phyloP scores from a whole-genome alignment of 768 basidiomycete species.

The Chalciporus piperatus region DNA sequence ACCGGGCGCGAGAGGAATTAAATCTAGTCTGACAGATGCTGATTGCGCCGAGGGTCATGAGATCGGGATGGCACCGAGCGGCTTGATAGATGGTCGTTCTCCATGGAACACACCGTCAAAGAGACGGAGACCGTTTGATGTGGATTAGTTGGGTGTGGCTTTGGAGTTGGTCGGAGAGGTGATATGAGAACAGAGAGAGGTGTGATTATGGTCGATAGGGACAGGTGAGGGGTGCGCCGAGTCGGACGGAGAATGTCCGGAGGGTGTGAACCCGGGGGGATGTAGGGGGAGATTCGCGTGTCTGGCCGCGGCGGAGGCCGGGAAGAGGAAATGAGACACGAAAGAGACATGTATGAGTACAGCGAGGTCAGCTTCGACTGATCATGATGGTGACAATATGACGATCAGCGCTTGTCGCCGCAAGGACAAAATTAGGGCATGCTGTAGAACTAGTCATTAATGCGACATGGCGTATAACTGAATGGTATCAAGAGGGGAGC shows the following conservation, averaged over 20 bases:
- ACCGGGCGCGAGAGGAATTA: background rate
- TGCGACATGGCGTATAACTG: background rate
- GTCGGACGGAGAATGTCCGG: slow-evolving; percentile 27
- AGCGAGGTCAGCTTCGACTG: too few relatives aligned
- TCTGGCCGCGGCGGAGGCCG: slow-evolving; percentile 1
- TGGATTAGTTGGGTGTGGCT: slow-evolving; percentile 8
- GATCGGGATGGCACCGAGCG: too few relatives aligned
- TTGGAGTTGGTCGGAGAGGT: slow-evolving; percentile 14
- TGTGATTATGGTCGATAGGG: background rate
- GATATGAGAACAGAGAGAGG: background rate
- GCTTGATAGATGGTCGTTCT: background rate
- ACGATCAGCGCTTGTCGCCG: background rate
- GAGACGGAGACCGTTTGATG: background rate
- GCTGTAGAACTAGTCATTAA: background rate
- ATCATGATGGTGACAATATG: background rate
- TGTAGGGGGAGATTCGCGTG: slow-evolving; percentile 16
- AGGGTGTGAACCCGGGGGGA: background rate
- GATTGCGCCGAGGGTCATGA: background rate
- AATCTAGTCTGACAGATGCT: background rate
- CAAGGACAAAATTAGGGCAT: too few relatives aligned
- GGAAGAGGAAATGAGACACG: background rate
- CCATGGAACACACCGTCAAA: background rate
- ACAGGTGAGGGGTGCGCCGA: slow-evolving; percentile 6
- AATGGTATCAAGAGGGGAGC: background rate
- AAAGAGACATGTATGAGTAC: background rate